A percentile compares a stretch with the other conserved stretches of the same genome.
phyloP scores from a whole-genome alignment of 75 land plant genomes.

The Pinus albicaulis region DNA sequence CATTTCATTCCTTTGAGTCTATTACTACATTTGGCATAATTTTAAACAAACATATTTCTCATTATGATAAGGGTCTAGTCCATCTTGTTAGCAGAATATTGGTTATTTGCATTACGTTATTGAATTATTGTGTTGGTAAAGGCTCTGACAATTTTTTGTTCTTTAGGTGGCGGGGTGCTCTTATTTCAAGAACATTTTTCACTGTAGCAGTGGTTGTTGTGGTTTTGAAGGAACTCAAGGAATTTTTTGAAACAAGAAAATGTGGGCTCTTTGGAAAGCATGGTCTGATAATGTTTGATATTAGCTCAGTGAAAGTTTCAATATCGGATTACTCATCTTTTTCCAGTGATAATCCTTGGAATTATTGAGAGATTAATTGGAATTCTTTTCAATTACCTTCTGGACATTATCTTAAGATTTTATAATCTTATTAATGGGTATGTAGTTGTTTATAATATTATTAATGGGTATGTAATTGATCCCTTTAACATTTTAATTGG shows the following conservation, averaged over 20 bases:
- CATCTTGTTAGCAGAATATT: not conserved
- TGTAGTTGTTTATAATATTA: constrained; percentile 32
- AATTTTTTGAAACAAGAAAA: constrained; percentile 42
- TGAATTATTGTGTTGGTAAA: constrained; percentile 1
- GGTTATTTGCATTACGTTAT: not conserved
- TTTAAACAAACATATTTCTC: no score
- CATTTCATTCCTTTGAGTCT: no score
- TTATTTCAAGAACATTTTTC: constrained; percentile 77
- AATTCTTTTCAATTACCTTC: constrained; percentile 51
- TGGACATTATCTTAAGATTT: constrained; percentile 47
- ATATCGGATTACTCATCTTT: constrained; percentile 37
- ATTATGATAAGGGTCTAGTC: not conserved
- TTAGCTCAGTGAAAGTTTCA: constrained; percentile 21
- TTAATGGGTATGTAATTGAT: constrained; percentile 36
- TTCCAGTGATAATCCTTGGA: constrained; percentile 59
- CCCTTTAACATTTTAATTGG: no score
- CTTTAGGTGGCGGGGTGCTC: constrained; percentile 77
- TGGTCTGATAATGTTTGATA: no score
- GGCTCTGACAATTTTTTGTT: not conserved
- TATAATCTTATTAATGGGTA: no score
- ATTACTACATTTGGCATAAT: no score
- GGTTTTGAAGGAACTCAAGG: no score
- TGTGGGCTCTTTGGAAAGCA: constrained; percentile 81
- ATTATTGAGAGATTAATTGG: constrained; percentile 70
- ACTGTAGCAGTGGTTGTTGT: no score